Evolutionary conservation across 2,329 filamentous ascomycete genomes (phyloP).

Genomic region (Thielaviopsis populi): DNA sequence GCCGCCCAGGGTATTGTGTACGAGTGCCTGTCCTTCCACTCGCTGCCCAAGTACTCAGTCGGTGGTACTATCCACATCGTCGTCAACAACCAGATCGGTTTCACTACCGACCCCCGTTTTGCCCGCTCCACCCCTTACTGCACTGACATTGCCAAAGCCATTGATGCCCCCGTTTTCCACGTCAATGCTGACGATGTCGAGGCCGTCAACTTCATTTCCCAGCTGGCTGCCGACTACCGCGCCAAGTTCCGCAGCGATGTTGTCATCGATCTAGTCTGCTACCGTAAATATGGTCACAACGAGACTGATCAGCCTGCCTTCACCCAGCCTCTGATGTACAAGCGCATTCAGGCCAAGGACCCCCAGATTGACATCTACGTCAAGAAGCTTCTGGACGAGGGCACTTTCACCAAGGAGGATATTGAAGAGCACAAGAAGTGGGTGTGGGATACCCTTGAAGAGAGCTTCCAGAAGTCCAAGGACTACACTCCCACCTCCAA

Average conservation of each 20-base stretch:
- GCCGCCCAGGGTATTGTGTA: constrained; percentile 95
- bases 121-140: constrained; percentile 96
- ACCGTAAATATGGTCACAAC: constrained; percentile 98
- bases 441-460: constrained; percentile 98
- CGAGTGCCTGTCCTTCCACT: constrained; percentile 95
- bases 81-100: constrained; percentile 99
- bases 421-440: constrained; percentile 98
- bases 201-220: constrained; percentile 95
- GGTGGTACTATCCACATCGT: constrained; percentile 94
- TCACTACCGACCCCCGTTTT: constrained; percentile 96
- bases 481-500: constrained; percentile 93
- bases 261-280: constrained; percentile 95
- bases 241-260: constrained; percentile 98
- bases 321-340: constrained; percentile 99
- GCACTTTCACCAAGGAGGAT: constrained; percentile 93
- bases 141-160: constrained; percentile 97
- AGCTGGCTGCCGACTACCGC: constrained; percentile 93
- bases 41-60: constrained; percentile 88
- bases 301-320: constrained; percentile 99
- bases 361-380: constrained; percentile 83
- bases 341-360: constrained; percentile 76
- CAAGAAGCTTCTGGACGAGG: constrained; percentile 77
- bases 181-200: constrained; percentile 98
- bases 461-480: constrained; percentile 93
- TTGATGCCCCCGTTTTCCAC: constrained; percentile 96